Conservation (phyloP, 805 yeast genomes). For the Cyberlindnera maritima region DNA sequence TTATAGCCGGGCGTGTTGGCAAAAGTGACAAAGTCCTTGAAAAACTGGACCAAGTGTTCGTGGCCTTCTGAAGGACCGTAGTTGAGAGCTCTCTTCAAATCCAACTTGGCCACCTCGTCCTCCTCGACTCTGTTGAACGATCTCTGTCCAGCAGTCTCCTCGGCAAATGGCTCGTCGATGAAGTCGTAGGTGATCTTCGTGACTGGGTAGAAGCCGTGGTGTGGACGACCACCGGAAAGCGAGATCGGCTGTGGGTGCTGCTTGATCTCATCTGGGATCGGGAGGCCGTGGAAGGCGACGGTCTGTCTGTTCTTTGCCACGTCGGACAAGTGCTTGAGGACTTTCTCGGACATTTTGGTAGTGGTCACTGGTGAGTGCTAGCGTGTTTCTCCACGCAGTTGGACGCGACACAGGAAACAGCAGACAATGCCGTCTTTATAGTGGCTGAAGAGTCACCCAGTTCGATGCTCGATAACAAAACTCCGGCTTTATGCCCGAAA, state of each 20-base stretch:
- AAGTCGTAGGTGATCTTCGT: conserved; percentile 17
- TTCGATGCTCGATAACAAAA: conserved; percentile 4
- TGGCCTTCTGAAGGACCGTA: conserved; percentile 22
- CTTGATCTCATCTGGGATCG: conserved; percentile 16
- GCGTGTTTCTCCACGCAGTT: not conserved
- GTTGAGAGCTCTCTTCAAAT: conserved; percentile 20
- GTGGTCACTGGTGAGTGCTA: not conserved
- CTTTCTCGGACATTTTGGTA: conserved; percentile 9
- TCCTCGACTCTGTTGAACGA: conserved; percentile 14
- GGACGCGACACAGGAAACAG: not conserved
- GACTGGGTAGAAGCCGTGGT: conserved; percentile 23
- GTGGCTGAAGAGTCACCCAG: too few species aligned
- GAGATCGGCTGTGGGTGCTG: conserved; percentile 74
- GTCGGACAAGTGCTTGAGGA: conserved; percentile 16
- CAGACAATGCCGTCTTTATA: not conserved
- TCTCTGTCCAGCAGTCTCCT: not conserved
- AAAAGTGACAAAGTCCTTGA: conserved; percentile 36
- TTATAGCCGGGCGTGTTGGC: conserved; percentile 45
- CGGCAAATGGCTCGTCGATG: conserved; percentile 16
- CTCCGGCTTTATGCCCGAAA: conserved; percentile 10
- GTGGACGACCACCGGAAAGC: conserved; percentile 23
- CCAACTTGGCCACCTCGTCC: conserved; percentile 11
- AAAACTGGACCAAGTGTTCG: conserved; percentile 31
- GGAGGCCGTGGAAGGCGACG: conserved; percentile 17
- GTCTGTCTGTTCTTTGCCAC: conserved; percentile 11